Base-by-base conservation (phyloP, 1,139 yeast species). In the Ogataea hybrid region DNA sequence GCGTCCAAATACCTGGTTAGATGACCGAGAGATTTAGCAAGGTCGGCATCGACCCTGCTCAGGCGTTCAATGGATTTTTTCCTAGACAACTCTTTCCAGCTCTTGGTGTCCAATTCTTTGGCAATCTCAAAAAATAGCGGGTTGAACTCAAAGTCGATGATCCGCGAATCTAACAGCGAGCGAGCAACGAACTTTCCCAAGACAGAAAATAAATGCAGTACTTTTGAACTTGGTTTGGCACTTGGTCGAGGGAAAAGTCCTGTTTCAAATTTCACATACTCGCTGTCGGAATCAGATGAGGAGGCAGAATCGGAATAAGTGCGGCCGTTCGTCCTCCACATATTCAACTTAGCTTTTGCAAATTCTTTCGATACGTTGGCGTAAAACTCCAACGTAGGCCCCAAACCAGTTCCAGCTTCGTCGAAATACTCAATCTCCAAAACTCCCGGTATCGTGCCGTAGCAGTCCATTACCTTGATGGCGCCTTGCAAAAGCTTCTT, bases 371-470 rank as follows among this genome's bases (percentile, higher is more conserved):
- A 88, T 4, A 87, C 92, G 11, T 75, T 69, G 0, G 97, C 80
- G 59, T 88, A 92, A 58, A 92, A 92, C 62, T 92, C 98, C 48
- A 90, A 70, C 0, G 98, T 92, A 2, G 98, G 98, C 0, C 98
- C 98, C 39, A 89, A 67, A 0, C 98, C 98, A 1, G 96, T 84
- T 10, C 98, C 98, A n/a, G 77, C 96, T 60, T 92, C 98, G 54
- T 84, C 90, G 52, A 76, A 81, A 57, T 85, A 92, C 59, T 90
- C 97, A 46, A 92, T 82, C 55, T 92, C 97, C 35, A 92, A 67
- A 6, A 87, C 71, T 28, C 89, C 85, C 0, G 96, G 92, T 14
- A 84, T 76, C 0, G 88, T 67, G 0, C 95, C 96, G 61, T 88
- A 84, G 42, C 79, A 68, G 31, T 79, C 83, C 65, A 92, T 70